Percentiles rank a stretch among this genome's conserved stretches.
Evolutionary conservation across 139 green algal genomes (phyloP).

Genomic region (Monoraphidium neglectum): DNA sequence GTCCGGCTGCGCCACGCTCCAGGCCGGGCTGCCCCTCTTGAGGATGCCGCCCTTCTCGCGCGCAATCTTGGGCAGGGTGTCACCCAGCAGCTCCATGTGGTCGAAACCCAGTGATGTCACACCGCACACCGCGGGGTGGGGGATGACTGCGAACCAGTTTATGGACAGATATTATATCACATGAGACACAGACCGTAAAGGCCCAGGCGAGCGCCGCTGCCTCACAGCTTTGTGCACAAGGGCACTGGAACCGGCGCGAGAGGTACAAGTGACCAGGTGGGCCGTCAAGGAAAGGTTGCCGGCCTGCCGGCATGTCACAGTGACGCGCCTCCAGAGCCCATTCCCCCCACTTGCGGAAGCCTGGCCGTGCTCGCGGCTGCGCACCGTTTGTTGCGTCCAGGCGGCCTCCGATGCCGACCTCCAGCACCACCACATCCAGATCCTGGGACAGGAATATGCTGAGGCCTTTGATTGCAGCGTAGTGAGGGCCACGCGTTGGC

Average conservation of each 20-base stretch:
- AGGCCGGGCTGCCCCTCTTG: slow-evolving; percentile 65
- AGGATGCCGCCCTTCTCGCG: slow-evolving; percentile 96
- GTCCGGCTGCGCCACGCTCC: slow-evolving; percentile 77
- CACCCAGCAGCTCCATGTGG: slow-evolving; percentile 93
- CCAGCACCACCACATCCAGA: slow-evolving; percentile 91
- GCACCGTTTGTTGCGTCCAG: slow-evolving; percentile 95
- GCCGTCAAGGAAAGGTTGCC: too few species aligned
- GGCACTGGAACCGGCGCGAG: slow-evolving; percentile 10
- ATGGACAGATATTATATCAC: too few species aligned
- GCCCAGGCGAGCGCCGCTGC: too few species aligned
- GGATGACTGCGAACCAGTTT: too few species aligned
- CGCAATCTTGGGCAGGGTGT: slow-evolving; percentile 94
- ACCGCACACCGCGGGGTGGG: slow-evolving; percentile 61
- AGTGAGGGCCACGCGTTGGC: too few species aligned
- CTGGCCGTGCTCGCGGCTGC: too few species aligned
- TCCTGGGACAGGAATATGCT: slow-evolving; percentile 63
- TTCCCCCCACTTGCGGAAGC: too few species aligned
- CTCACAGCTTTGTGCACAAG: background rate
- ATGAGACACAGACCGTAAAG: too few species aligned
- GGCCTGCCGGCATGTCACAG: too few species aligned
- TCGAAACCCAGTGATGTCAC: slow-evolving; percentile 93
- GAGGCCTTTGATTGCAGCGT: slow-evolving; percentile 37
- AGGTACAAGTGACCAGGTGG: too few species aligned
- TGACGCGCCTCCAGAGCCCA: too few species aligned
- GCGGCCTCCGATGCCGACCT: slow-evolving; percentile 95